Evolutionary conservation across 768 basidiomycete species (phyloP).

Genomic region (Leccinum subtestaceum): DNA sequence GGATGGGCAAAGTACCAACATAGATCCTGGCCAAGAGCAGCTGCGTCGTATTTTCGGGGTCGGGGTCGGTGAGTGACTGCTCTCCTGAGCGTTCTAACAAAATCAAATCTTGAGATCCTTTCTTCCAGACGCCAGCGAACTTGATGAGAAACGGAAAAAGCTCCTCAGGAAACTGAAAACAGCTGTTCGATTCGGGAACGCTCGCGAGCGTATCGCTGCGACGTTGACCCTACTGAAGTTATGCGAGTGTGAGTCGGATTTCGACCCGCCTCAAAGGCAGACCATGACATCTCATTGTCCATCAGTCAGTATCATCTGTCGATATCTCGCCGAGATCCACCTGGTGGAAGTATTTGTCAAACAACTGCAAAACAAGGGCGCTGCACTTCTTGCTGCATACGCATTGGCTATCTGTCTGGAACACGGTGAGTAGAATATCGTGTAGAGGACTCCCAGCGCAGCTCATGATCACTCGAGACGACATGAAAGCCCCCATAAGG

Average conservation of each 20-base stretch:
- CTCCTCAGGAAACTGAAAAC: constrained; percentile 15
- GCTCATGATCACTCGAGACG: constrained; percentile 4
- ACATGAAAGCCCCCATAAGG: constrained; percentile 14
- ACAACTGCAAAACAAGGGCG: constrained; percentile 17
- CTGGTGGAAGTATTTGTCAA: constrained; percentile 13
- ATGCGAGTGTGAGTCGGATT: constrained; percentile 15
- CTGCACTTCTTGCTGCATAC: constrained; percentile 23
- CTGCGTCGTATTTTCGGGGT: constrained; percentile 22
- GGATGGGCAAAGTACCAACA: neutral
- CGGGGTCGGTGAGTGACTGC: constrained; percentile 16
- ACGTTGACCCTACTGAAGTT: constrained; percentile 25
- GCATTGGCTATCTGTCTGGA: constrained; percentile 18
- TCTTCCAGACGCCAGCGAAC: constrained; percentile 5
- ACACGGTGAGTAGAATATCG: constrained; percentile 6
- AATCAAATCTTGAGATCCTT: neutral
- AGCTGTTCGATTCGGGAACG: neutral
- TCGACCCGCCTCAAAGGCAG: neutral
- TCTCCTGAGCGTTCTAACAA: neutral
- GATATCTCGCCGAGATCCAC: constrained; percentile 4
- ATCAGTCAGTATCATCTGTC: constrained; percentile 9
- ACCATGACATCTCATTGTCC: neutral
- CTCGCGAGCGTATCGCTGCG: constrained; percentile 21
- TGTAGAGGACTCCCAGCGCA: neutral
- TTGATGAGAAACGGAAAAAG: neutral
- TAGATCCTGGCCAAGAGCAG: neutral